Evolutionary conservation across 345 rosid genomes (phyloP), one percentile per base, ranked within the genome.

Genomic region (Populus ilicifolia): DNA sequence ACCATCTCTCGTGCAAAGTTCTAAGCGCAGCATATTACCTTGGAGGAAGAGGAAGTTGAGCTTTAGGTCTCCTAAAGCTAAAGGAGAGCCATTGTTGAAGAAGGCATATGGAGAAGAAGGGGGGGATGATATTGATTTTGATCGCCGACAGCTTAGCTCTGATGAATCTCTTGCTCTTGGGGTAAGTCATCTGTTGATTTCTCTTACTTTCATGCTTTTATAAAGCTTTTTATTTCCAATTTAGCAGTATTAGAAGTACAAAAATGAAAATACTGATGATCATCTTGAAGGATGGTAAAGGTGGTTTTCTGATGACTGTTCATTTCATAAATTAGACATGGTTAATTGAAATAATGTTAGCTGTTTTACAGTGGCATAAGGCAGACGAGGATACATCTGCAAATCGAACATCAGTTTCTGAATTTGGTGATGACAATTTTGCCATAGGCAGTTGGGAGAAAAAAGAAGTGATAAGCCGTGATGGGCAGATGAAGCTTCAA

Each of bases 51-150:
- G 98, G 84, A 93, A 92, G 80, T 83, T 93, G 70, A 92, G 92
- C 83, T 96, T 96, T 85, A 80, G 94, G 85, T 93, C 98, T 80
- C 85, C 92, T 33, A 93, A 93, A 83, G 87, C 87, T 69, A 92
- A 87, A 88, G 96, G 98, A 14, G 98, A 96, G 82, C 97, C 99
- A 21, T 83, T 96, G 89, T 84, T 96, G 78, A 96, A 93, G 78
- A 93, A 92, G 86, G 96, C 88, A 10, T 86, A 92, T 82, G 93
- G 89, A 59, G 98, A 96, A 88, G 98, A 96, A 67, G 99, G 99
- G 7, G 99, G 99, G n/a, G 99, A 93, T 87, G 99, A 96, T 80
- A 96, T 96, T 75, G 99, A 96, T 89, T 92, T 76, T 88, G 94
- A 91, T 80, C 97, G 99, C 13, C 88, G 98, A 63, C 96, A 92